Evolutionary conservation across 2,329 filamentous ascomycete genomes (phyloP), one percentile per base, ranked within the genome.

Genomic region (Talaromyces sp.): DNA sequence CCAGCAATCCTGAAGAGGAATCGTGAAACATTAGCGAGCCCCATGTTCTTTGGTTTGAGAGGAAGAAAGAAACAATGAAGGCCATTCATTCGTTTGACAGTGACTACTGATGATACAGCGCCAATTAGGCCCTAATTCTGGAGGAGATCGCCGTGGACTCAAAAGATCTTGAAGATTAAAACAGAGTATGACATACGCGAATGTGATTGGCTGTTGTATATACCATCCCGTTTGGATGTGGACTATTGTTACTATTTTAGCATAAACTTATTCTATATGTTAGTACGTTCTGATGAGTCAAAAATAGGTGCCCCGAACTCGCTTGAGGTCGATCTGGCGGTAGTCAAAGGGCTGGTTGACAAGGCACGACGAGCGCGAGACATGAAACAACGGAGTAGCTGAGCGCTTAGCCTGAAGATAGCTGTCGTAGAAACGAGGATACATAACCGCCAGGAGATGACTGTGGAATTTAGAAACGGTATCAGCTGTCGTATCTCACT

Each of bases 1-100:
- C 4, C 48, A 27, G 14, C 16, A 45, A 16, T 43, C 7, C 22
- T 47, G 31, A 14, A 59, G 41, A 63, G 61, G 54, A 50, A 54
- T 67, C 16, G 19, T 67, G 65, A 67, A 67, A 67, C 65, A 60
- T 27, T 31, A 45, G 56, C 24, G 16, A 41, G 33, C 60, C 11
- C 37, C 60, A 41, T 56, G n/a, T 35, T 31, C 59, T 37, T 56
- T 56, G 33, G 52, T 22, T 43, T n/a, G 27, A 56, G 50, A 3
- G 4, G 57, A 33, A 19, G 27, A 22, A 11, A 16, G 62, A 37
- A 60, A 67, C 65, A 67, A 67, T 67, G 31, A 45, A 54, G 16
- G 31, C 65, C 65, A 67, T 65, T 63, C 65, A 65, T 65, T 63
- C 10, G 33, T 41, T 22, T 39, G 13, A 57, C 41, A 43, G 63